Percentiles rank a stretch among this genome's conserved stretches.
These are phyloP conservation scores for Cicer pinnatifidum DNA, from an alignment of 306 rosid species.

Conservation along the genomic window DNA sequence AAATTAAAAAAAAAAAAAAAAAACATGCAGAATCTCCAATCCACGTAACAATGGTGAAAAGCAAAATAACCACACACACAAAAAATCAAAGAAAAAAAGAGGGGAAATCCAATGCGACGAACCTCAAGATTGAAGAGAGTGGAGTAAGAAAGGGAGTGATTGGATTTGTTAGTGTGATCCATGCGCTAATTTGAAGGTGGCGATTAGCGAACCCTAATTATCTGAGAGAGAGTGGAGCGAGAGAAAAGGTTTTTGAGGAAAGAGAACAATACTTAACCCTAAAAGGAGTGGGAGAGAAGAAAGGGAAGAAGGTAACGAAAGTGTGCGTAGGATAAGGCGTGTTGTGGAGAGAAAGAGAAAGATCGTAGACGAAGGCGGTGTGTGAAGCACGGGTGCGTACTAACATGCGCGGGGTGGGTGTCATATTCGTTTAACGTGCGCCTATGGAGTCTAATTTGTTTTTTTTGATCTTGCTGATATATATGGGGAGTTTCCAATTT, in stretches of 20 bases:
- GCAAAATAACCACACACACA: background rate
- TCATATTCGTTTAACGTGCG: slow-evolving; percentile 50
- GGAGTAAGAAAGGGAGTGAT: slow-evolving; percentile 64
- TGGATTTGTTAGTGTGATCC: slow-evolving; percentile 72
- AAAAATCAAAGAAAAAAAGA: background rate
- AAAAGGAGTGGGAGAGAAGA: slow-evolving; percentile 39
- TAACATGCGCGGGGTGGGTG: slow-evolving; percentile 47
- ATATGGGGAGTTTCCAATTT: background rate
- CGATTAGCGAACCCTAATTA: slow-evolving; percentile 45
- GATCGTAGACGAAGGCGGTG: slow-evolving; percentile 48
- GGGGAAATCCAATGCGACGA: slow-evolving; percentile 21
- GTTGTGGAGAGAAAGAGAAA: slow-evolving; percentile 42
- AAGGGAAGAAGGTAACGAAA: slow-evolving; percentile 39
- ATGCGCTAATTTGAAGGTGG: slow-evolving; percentile 49
- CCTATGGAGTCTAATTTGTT: slow-evolving; percentile 17
- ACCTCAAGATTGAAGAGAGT: slow-evolving; percentile 89
- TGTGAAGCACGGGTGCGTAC: slow-evolving; percentile 29
- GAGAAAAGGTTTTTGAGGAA: slow-evolving; percentile 34
- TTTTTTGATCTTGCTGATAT: background rate
- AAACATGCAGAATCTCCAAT: slow-evolving; percentile 21
- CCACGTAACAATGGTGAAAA: background rate
- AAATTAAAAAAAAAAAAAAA: background rate
- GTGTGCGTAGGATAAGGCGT: slow-evolving; percentile 61
- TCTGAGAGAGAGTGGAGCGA: slow-evolving; percentile 42
- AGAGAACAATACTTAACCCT: slow-evolving; percentile 44